phyloP scores from a whole-genome alignment of 768 basidiomycete genomes.

The Boletus rubescentipes region DNA sequence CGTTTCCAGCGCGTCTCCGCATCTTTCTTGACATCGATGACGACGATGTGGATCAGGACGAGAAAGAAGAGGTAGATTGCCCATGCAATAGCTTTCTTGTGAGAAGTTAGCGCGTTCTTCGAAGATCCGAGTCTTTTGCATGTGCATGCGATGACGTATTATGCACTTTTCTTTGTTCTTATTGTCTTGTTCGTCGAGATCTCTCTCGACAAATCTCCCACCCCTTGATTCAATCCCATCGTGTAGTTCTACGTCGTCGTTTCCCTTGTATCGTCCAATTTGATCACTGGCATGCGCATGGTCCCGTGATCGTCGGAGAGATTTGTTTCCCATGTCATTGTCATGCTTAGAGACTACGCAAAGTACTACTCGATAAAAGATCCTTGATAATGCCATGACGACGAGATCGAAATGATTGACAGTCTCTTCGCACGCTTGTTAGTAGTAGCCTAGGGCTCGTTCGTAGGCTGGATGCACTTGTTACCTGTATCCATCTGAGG shows the following conservation, averaged over 20 bases:
- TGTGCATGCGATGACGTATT: too few species aligned
- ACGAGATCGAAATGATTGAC: background rate
- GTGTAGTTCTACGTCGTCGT: background rate
- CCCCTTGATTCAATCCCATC: background rate
- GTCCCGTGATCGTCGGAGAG: too few species aligned
- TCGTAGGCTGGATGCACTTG: too few species aligned
- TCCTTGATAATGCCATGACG: background rate
- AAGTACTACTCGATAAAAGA: too few species aligned
- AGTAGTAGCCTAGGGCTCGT: too few species aligned
- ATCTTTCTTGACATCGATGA: conserved; percentile 19
- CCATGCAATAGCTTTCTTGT: background rate
- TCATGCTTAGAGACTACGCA: background rate
- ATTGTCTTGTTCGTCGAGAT: background rate
- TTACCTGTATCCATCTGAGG: too few species aligned
- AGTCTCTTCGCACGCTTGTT: too few species aligned
- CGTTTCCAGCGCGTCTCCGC: conserved; percentile 10
- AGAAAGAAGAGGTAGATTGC: background rate
- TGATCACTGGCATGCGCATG: too few species aligned
- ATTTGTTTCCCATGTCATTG: background rate
- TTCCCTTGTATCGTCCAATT: background rate
- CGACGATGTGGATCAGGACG: background rate
- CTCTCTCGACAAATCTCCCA: background rate
- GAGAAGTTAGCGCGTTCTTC: background rate
- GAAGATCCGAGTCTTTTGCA: too few species aligned
- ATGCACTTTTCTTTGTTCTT: background rate